Evolutionary conservation across 331 rosid species (phyloP), one percentile per base, ranked within the genome.

Genomic region (Malus hybrid): DNA sequence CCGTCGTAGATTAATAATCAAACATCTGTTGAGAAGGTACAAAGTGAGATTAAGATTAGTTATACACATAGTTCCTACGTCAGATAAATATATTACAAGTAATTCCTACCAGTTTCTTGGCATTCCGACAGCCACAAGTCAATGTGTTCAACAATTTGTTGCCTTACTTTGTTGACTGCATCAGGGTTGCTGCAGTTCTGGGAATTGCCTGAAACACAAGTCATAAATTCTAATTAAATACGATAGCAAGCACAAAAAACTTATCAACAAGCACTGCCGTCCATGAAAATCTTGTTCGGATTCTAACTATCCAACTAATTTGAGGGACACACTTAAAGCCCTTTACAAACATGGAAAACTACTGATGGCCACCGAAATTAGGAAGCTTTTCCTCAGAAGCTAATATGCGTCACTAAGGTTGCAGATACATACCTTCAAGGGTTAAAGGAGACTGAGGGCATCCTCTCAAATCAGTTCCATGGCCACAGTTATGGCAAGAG

Each of bases 111-210:
- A 2, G 69, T 8, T 76, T 68, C 67, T 14, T 80, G 76, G 74
- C 97, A 93, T 81, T 88, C 77, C 22, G 97, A 91, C 61, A 93
- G 77, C 98, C 98, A 93, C 75, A 93, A 67, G 78, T 93, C 96
- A 53, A 93, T 83, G 72, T 91, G 81, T 29, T 88, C 93, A 53
- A 84, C 77, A 67, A 93, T 84, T 83, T 91, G 84, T 76, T 88
- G 93, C 90, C 98, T 89, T 24, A 84, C 89, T 86, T 93, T 89
- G 78, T 75, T 81, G 60, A 93, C 97, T 55, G 96, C 93, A 50
- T 85, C 98, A 3, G 97, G 92, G n/a, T 88, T 84, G 78, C 90
- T 71, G 86, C 98, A 93, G 24, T 91, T 91, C 79, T 77, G 32
- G 65, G 89, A 96, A 74, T 89, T 63, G 46, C 97, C 98, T 93